These are phyloP conservation scores for Sporormia fimetaria DNA, from an alignment of 495 filamentous ascomycete species.

Conservation along the genomic window DNA sequence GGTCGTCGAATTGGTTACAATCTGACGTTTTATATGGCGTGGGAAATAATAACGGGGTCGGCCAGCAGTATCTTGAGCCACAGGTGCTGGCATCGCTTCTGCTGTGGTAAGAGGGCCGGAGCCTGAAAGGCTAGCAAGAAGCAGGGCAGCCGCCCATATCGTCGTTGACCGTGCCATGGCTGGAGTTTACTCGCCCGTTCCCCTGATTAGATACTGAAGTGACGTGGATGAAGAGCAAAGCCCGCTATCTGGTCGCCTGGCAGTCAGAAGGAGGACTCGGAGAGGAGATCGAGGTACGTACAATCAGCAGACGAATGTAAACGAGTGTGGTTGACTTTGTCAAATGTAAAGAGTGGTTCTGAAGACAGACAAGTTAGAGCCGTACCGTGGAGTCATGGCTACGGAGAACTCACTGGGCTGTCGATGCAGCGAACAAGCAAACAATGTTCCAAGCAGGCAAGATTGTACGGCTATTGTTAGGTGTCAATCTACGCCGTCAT, in stretches of 20 bases:
- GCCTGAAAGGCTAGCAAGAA: conserved; percentile 27
- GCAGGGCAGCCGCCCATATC: conserved; percentile 33
- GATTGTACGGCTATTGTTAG: neutral
- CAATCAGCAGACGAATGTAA: conserved; percentile 26
- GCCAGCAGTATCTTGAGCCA: conserved; percentile 28
- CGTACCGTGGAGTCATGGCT: neutral
- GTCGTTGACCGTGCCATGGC: conserved; percentile 30
- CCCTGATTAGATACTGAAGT: no score
- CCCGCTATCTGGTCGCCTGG: no score
- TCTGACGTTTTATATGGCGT: conserved; percentile 37
- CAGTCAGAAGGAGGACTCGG: conserved; percentile 8
- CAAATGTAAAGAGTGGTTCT: conserved; percentile 24
- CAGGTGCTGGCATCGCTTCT: conserved; percentile 34
- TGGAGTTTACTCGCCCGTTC: no score
- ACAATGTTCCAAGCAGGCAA: conserved; percentile 17
- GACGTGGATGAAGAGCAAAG: no score
- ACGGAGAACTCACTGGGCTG: conserved; percentile 20
- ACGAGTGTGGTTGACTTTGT: conserved; percentile 33
- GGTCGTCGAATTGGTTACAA: conserved; percentile 27
- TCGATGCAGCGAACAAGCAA: conserved; percentile 20
- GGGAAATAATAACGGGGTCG: conserved; percentile 40
- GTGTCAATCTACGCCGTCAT: conserved; percentile 20
- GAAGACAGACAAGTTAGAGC: conserved; percentile 1
- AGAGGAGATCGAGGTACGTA: conserved; percentile 10
- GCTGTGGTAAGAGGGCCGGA: conserved; percentile 32